Base-by-base conservation (phyloP, 441 rosid genomes). In the Erodium texanum region DNA sequence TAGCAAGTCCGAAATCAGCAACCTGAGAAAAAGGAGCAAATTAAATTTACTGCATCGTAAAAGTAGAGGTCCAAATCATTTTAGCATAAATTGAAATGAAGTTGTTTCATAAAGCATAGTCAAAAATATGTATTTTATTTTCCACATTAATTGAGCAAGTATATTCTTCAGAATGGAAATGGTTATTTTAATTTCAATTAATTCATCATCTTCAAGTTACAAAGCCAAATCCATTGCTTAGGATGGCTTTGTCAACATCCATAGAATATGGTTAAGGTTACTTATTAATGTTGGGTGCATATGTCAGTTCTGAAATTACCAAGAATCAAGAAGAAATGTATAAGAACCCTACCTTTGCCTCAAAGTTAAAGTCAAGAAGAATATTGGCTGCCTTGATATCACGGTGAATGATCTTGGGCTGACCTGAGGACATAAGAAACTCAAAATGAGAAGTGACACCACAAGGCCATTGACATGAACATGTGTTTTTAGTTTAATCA, bases 371-470 rank as follows among this genome's bases (percentile, higher is more conserved):
- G 77, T 94, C 99, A 80, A 92, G 24, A 27, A 94, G 89, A 74
- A 94, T 94, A 69, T 94, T 94, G 11, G 98, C 73, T 5, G 93
- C 81, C 80, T 94, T 94, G 64, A 94, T 94, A 78, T 94, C 99
- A 69, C 99, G 98, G 77, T 94, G 99, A 74, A 94, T 94, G 80
- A 94, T 94, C 81, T 87, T 90, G 23, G 99, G 99, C 84, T 89
- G 87, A 80, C 99, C 98, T 94, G 83, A 68, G 78, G 34, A 75
- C n/a, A 66, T 24, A 23, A 32, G 45, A 59, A 20, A 68, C 34
- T 48, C 11, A 54, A 7, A 32, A 9, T 20, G 15, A 18, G 16
- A 45, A 48, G 50, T 7, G 43, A 8, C 29, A 11, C 61, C 11
- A 52, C 15, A 14, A 54, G 24, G 22, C 62, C 62, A 18, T 12